Evolutionary conservation across 345 rosid species (phyloP), one percentile per base, ranked within the genome.

Genomic region (Streptanthus diversifolius): DNA sequence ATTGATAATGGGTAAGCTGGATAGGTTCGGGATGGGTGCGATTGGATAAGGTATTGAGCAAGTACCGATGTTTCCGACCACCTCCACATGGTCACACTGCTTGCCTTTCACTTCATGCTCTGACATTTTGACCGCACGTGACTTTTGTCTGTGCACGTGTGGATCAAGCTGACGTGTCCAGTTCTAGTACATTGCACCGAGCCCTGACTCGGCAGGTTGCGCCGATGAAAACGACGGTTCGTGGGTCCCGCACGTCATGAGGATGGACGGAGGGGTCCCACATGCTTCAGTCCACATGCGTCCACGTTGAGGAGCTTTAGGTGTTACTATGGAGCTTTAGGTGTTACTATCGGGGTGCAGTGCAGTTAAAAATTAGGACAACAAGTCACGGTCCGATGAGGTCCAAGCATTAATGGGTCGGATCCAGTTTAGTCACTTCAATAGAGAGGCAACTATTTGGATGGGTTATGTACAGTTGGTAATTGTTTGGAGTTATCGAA

Each of bases 41-140:
- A 69, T 69, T 21, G 66, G 86, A 80, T 82, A 78, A 83, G 82
- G 79, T 45, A 17, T 77, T 81, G 85, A 83, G 81, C 87, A 76
- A 85, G 81, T 82, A 68, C 87, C 85, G 82, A 87, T 83, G 84
- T 56, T 76, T 69, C 84, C 78, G 86, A 81, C 88, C 81, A 3
- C 33, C 48, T 80, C 85, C 88, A 82, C 84, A 87, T 85, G 86
- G 85, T 79, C 74, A 81, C 62, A 84, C 82, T 65, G 62, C 74
- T 72, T 77, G 68, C 11, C 81, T 36, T 48, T 60, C 24, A 40
- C 79, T 75, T 75, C 79, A 75, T 36, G 71, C 59, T 80, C 79
- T 63, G 82, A 79, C 79, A 53, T 70, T 32, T 82, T 82, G 85
- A 79, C 89, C 83, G 62, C 89, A 85, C 89, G 85, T 83, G 83